Evolutionary conservation across 1,139 yeast genomes (phyloP).

Genomic region (Candida smagusa): DNA sequence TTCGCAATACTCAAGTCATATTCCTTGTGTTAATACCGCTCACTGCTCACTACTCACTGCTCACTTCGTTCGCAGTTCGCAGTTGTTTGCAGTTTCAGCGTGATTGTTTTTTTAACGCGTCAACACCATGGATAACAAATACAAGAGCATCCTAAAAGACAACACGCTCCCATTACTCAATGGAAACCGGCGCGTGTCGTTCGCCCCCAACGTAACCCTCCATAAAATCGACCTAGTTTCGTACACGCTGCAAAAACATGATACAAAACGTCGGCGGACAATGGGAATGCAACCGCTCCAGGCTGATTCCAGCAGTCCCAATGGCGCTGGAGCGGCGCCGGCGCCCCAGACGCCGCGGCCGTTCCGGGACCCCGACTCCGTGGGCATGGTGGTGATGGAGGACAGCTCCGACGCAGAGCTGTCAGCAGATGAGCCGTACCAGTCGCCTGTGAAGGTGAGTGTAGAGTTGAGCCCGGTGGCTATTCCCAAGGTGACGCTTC

Average conservation of each 20-base stretch:
- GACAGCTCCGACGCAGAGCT: conserved; percentile 13
- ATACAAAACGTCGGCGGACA: conserved; percentile 14
- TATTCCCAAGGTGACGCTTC: conserved; percentile 4
- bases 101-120: not conserved
- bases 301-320: conserved; percentile 2
- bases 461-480: conserved; percentile 7
- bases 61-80: not conserved
- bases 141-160: conserved; percentile 27
- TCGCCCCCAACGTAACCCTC: conserved; percentile 73
- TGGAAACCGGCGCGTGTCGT: conserved; percentile 56
- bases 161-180: conserved; percentile 21
- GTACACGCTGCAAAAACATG: conserved; percentile 7
- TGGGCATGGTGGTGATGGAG: conserved; percentile 10
- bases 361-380: conserved; percentile 3
- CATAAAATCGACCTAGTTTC: conserved; percentile 60
- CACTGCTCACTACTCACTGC: not conserved
- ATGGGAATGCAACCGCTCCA: conserved; percentile 10
- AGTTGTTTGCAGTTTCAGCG: no score
- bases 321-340: not conserved
- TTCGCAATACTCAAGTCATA: no score
- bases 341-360: not conserved
- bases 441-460: conserved; percentile 1
- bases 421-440: not conserved
- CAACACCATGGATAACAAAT: conserved; percentile 9
- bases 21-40: not conserved